Conservation (phyloP, 352 stramenopile genomes). For the Phytophthora hybrid region DNA sequence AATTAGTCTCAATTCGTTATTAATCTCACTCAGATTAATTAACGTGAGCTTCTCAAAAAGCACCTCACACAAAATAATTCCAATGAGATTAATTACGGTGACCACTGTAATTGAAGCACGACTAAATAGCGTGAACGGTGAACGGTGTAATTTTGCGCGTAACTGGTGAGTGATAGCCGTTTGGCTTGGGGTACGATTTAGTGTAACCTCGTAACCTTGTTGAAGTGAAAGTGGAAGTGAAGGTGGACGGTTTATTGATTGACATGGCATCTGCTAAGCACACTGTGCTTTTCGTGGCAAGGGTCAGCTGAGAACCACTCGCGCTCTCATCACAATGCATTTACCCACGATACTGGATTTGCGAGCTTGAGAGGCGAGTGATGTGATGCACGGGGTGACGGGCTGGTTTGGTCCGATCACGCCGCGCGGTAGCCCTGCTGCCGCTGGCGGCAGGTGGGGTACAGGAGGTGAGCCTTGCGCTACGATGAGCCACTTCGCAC, state of each 20-base stretch:
- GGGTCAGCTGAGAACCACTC: constrained; percentile 21
- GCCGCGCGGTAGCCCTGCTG: constrained; percentile 3
- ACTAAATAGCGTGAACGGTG: too few species aligned
- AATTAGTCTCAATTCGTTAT: too few species aligned
- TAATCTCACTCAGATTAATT: too few species aligned
- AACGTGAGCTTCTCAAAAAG: too few species aligned
- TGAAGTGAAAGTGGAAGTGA: neutral
- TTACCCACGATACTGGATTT: constrained; percentile 2
- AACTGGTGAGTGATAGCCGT: neutral
- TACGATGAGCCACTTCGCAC: constrained; percentile 2
- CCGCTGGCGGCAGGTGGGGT: neutral
- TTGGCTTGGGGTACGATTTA: neutral
- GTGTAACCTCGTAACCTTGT: neutral
- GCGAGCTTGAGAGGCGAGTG: neutral
- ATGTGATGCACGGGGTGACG: constrained; percentile 5
- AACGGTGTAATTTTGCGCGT: too few species aligned
- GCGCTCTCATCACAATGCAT: constrained; percentile 1
- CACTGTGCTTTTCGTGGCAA: constrained; percentile 6
- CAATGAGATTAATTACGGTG: too few species aligned
- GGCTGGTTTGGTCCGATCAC: neutral
- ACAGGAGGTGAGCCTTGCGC: constrained; percentile 18
- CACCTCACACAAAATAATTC: too few species aligned
- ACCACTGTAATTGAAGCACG: too few species aligned
- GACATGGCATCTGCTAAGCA: too few species aligned
- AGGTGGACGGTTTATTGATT: neutral